A percentile compares a stretch with the other conserved stretches of the same genome.
Evolutionary conservation across 306 rosid species (phyloP).

Genomic region (Geum urbanum): DNA sequence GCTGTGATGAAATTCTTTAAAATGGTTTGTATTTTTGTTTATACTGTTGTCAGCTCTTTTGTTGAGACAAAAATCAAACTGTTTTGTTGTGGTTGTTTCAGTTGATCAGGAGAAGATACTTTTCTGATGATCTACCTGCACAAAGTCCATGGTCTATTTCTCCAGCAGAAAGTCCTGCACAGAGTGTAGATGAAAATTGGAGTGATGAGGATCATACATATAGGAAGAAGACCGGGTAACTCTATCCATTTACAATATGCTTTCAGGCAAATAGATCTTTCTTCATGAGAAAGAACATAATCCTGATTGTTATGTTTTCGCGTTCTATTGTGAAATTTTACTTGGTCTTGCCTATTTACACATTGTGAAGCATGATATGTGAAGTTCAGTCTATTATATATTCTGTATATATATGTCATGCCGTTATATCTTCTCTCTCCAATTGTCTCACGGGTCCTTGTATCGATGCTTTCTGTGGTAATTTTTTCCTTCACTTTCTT

Average conservation of each 20-base stretch:
- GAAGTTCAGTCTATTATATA: too few relatives aligned
- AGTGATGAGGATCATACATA: slow-evolving; percentile 62
- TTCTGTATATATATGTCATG: too few relatives aligned
- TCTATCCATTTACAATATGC: neutral
- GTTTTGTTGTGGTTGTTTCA: slow-evolving; percentile 34
- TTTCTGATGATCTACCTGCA: slow-evolving; percentile 71
- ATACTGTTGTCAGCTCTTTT: neutral
- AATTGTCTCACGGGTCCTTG: neutral
- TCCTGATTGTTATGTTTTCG: neutral
- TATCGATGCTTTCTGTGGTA: neutral
- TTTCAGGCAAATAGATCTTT: neutral
- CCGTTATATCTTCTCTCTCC: neutral
- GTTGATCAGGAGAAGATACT: slow-evolving; percentile 92
- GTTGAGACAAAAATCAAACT: slow-evolving; percentile 17
- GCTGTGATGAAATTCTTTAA: slow-evolving; percentile 81
- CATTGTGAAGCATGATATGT: neutral
- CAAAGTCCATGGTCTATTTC: slow-evolving; percentile 66
- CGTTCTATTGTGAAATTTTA: neutral
- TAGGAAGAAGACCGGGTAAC: slow-evolving; percentile 49
- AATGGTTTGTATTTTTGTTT: slow-evolving; percentile 51
- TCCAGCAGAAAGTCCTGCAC: slow-evolving; percentile 46
- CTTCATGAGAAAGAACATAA: neutral
- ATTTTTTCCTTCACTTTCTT: neutral
- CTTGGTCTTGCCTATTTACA: neutral
- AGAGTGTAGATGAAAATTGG: slow-evolving; percentile 65